phyloP scores from a whole-genome alignment of 2,329 filamentous ascomycete species.

The Fusarium tricinctum region DNA sequence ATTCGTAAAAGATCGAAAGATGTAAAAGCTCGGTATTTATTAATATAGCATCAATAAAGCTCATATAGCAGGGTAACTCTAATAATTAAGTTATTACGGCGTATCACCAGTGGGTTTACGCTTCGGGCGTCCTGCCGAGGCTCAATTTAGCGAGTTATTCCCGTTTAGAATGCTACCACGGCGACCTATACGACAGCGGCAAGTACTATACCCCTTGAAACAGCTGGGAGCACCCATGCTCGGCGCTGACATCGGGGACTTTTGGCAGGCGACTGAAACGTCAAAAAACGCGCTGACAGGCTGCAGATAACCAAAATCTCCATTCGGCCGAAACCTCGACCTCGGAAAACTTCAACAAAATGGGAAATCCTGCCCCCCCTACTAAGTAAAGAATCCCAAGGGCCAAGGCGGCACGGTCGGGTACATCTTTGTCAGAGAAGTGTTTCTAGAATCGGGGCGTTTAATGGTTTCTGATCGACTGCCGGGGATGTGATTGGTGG shows the following conservation, averaged over 20 bases:
- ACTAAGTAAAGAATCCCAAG: no score
- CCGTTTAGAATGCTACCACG: not conserved
- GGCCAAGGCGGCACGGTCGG: not conserved
- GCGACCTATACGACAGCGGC: not conserved
- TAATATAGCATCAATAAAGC: not conserved
- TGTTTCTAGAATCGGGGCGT: constrained; percentile 14
- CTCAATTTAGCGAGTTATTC: not conserved
- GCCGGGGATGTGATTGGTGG: not conserved
- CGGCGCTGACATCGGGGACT: not conserved
- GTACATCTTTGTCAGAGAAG: constrained; percentile 12
- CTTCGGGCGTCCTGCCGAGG: not conserved
- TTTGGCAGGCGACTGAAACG: not conserved
- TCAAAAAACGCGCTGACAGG: constrained; percentile 1
- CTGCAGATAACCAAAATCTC: not conserved
- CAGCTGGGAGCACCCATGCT: not conserved
- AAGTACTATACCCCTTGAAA: not conserved
- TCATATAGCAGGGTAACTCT: not conserved
- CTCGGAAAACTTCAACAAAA: not conserved
- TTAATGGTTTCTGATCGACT: constrained; percentile 12
- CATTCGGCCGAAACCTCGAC: constrained; percentile 12
- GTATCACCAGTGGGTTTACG: not conserved
- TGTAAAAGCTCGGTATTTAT: not conserved
- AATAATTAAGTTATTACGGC: not conserved
- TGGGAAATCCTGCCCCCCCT: not conserved
- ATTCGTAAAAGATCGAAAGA: not conserved